A percentile compares a stretch with the other conserved stretches of the same genome.
Evolutionary conservation across 2,329 filamentous ascomycete genomes (phyloP).

Genomic region (Hymenoscyphus scutula): DNA sequence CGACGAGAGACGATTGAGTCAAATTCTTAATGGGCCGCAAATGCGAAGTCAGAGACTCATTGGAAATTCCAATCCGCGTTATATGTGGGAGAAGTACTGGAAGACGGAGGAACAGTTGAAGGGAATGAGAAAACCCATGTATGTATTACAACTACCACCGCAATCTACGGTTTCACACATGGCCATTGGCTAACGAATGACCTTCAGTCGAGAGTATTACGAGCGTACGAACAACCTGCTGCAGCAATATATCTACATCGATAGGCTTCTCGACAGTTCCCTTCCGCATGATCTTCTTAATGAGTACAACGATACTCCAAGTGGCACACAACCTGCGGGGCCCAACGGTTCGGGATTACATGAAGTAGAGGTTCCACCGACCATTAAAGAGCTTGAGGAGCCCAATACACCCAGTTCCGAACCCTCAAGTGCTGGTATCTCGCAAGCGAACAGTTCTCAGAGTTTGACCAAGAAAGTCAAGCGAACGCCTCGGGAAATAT

Average conservation of each 20-base stretch:
- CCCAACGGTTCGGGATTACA: constrained; percentile 44
- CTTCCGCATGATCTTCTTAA: constrained; percentile 90
- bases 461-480: constrained; percentile 56
- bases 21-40: constrained; percentile 63
- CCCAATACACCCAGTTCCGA: constrained; percentile 37
- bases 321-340: constrained; percentile 15
- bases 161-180: constrained; percentile 9
- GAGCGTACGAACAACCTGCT: constrained; percentile 85
- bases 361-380: constrained; percentile 63
- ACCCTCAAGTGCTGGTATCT: constrained; percentile 3
- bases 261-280: constrained; percentile 83
- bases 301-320: constrained; percentile 66
- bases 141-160: constrained; percentile 28
- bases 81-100: constrained; percentile 85
- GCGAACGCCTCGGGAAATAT: constrained; percentile 82
- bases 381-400: constrained; percentile 68
- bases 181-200: constrained; percentile 21
- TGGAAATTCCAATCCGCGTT: constrained; percentile 77
- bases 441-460: constrained; percentile 35
- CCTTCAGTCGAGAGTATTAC: constrained; percentile 71
- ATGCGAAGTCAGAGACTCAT: constrained; percentile 84
- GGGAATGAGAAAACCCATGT: constrained; percentile 69
- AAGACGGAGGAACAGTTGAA: constrained; percentile 74
- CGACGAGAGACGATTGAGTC: constrained; percentile 58
- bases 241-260: constrained; percentile 91